Evolutionary conservation across 495 filamentous ascomycete genomes (phyloP).

Genomic region (Penicillium egyptiacum): DNA sequence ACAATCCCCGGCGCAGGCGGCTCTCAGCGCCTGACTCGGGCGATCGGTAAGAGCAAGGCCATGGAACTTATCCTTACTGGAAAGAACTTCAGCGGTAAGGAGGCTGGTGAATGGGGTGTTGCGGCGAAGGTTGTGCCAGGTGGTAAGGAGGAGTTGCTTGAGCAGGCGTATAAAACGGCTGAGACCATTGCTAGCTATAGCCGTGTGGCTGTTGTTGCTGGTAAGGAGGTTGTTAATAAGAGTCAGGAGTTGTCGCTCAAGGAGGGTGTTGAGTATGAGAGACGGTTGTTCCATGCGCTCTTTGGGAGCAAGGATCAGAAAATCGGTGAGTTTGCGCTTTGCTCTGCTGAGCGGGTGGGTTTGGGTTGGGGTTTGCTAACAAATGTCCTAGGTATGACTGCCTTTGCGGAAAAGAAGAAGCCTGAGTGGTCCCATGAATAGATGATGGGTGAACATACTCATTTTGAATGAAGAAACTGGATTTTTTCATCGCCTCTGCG

Average conservation of each 20-base stretch:
- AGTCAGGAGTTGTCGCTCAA: conserved; percentile 81
- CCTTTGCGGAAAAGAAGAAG: conserved; percentile 94
- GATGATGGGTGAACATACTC: neutral
- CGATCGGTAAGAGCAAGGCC: conserved; percentile 83
- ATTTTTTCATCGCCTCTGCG: conserved; percentile 1
- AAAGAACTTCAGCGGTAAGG: conserved; percentile 71
- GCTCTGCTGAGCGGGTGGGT: neutral
- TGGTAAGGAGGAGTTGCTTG: conserved; percentile 73
- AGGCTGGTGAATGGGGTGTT: conserved; percentile 88
- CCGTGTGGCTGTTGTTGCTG: conserved; percentile 78
- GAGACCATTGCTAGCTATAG: conserved; percentile 84
- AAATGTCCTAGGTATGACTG: conserved; percentile 68
- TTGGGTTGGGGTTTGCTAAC: conserved; percentile 18
- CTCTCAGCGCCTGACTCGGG: conserved; percentile 80
- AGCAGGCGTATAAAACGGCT: conserved; percentile 74
- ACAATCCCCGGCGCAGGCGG: conserved; percentile 91
- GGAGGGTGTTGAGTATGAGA: conserved; percentile 93
- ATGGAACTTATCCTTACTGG: conserved; percentile 96
- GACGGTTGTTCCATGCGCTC: conserved; percentile 84
- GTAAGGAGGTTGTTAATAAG: conserved; percentile 98
- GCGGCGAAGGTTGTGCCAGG: conserved; percentile 79
- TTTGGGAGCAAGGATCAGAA: conserved; percentile 97
- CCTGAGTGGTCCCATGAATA: conserved; percentile 86
- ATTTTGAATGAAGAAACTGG: neutral
- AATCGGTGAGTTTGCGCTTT: conserved; percentile 59